phyloP scores from a whole-genome alignment of 176 grass and related monocot genomes.

The Microstegium vimineum region DNA sequence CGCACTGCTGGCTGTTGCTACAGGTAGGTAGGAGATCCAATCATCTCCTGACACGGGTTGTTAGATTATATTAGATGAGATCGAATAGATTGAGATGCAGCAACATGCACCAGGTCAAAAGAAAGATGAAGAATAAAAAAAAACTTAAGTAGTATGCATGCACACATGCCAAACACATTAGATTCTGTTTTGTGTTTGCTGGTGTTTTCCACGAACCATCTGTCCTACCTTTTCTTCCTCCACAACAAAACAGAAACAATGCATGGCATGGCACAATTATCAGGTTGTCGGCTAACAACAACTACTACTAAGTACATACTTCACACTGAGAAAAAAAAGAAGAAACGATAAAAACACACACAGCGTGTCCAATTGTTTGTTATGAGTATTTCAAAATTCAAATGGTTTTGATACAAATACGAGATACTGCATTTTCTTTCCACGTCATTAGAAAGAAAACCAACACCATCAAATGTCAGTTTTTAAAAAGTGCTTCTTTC shows the following conservation, averaged over 20 bases:
- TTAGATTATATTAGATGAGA: too few relatives aligned
- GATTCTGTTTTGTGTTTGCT: slow-evolving; percentile 2
- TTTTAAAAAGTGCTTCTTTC: background rate
- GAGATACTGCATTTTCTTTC: background rate
- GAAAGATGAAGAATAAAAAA: too few relatives aligned
- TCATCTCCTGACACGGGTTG: too few relatives aligned
- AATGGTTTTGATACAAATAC: background rate
- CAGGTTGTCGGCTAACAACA: background rate
- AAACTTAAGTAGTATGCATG: too few relatives aligned
- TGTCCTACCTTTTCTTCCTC: background rate
- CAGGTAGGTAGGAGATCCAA: too few relatives aligned
- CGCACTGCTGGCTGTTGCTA: too few relatives aligned
- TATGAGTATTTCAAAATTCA: background rate
- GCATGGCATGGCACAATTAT: background rate
- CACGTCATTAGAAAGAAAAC: background rate
- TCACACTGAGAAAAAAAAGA: too few relatives aligned
- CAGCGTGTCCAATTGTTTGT: too few relatives aligned
- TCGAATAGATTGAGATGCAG: too few relatives aligned
- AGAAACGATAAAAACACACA: too few relatives aligned
- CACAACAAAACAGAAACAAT: background rate
- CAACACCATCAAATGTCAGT: background rate
- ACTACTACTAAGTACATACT: too few relatives aligned
- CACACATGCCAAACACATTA: background rate
- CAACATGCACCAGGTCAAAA: too few relatives aligned
- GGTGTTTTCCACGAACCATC: background rate